A percentile compares a stretch with the other conserved stretches of the same genome.
Evolutionary conservation across 2,329 filamentous ascomycete genomes (phyloP).

Genomic region (Fusarium longipes): DNA sequence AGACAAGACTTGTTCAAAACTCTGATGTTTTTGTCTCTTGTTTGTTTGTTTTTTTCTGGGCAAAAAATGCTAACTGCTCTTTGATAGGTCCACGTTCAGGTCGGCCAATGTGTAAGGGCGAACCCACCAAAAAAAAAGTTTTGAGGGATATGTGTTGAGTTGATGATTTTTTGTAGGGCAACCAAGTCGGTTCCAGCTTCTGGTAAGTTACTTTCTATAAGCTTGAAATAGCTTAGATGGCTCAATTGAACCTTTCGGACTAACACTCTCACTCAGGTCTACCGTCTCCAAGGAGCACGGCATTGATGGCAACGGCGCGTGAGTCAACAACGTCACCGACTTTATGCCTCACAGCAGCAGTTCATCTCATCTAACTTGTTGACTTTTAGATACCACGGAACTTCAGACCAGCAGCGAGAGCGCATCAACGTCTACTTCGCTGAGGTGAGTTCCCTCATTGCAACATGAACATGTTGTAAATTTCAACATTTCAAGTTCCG

Average conservation of each 20-base stretch:
- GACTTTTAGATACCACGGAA: constrained; percentile 76
- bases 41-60: too few species aligned
- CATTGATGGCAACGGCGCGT: constrained; percentile 96
- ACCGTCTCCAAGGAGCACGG: constrained; percentile 91
- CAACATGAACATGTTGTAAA: neutral
- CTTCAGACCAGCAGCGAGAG: constrained; percentile 98
- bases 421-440: constrained; percentile 99
- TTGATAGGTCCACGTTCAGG: constrained; percentile 98
- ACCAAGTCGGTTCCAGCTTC: constrained; percentile 99
- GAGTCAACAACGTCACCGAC: constrained; percentile 19
- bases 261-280: constrained; percentile 59
- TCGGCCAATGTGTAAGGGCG: constrained; percentile 91
- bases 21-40: too few species aligned
- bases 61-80: neutral
- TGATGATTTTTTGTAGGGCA: constrained; percentile 73
- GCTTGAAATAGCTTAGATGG: neutral
- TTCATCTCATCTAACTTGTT: constrained; percentile 7
- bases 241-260: neutral
- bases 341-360: neutral
- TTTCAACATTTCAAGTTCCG: neutral
- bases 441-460: constrained; percentile 57
- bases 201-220: constrained; percentile 58
- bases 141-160: constrained; percentile 26
- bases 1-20: constrained; percentile 43
- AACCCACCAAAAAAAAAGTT: constrained; percentile 51